These are phyloP conservation scores for Pancytospora epiphaga DNA, from an alignment of 371 early-diverging fungal species.

Conservation along the genomic window DNA sequence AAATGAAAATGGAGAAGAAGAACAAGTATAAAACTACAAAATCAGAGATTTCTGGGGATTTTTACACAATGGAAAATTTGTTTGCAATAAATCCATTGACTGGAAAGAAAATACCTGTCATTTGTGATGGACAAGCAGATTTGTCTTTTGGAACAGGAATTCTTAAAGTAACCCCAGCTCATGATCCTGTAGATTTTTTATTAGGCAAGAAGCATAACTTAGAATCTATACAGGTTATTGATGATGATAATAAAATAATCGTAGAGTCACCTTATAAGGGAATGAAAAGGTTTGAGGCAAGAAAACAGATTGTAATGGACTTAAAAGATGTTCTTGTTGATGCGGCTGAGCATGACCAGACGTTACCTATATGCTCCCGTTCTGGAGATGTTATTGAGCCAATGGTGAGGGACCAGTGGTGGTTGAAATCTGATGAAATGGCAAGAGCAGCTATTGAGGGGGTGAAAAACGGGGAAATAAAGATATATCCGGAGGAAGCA, in stretches of 20 bases:
- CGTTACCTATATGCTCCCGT: constrained; percentile 76
- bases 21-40: constrained; percentile 16
- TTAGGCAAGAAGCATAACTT: constrained; percentile 86
- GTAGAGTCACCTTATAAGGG: not conserved
- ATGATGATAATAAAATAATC: constrained; percentile 60
- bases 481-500: constrained; percentile 75
- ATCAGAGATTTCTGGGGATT: constrained; percentile 61
- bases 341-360: constrained; percentile 78
- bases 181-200: constrained; percentile 92
- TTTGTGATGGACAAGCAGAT: constrained; percentile 79
- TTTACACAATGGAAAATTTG: not conserved
- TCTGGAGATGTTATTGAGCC: constrained; percentile 93
- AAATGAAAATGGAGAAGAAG: constrained; percentile 10
- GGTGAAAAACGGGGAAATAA: constrained; percentile 71
- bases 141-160: constrained; percentile 93
- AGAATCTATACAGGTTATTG: constrained; percentile 79
- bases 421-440: constrained; percentile 80
- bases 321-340: constrained; percentile 73
- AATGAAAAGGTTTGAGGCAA: constrained; percentile 79
- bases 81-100: constrained; percentile 86
- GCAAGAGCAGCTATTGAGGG: constrained; percentile 66
- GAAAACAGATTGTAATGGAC: constrained; percentile 76
- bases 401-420: constrained; percentile 96
- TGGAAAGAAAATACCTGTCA: constrained; percentile 73
- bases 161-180: constrained; percentile 98